Evolutionary conservation across 257 asterid genomes (phyloP), one percentile per base, ranked within the genome.

Genomic region (Nyctanthes arbortristis): DNA sequence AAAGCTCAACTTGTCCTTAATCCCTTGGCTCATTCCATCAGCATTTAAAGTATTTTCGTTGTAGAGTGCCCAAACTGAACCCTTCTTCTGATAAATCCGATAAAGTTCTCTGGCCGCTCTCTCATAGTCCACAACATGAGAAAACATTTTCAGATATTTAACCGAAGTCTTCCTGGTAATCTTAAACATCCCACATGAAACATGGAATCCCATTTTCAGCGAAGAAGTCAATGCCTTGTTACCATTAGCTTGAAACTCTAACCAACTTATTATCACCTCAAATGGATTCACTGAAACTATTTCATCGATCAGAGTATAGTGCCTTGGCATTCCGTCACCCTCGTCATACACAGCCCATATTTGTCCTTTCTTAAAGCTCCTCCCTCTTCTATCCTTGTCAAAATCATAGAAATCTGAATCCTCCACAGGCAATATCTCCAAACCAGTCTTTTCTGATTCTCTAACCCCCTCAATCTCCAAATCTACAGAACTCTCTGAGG

Each of bases 261-360:
- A 75, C 97, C 94, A 82, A 73, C 84, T 80, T 79, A 91, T 60
- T 56, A 61, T 78, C 75, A 83, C 89, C 80, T 84, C 80, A 65
- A 93, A 93, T 10, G 99, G 96, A 68, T 85, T 83, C 77, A 75
- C 31, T 1, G 90, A 84, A 61, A 84, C 75, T 20, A 89, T 79
- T 71, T 84, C 81, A 66, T 93, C 84, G 49, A 93, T 79, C 74
- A 87, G 72, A n/a, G 87, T 97, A 72, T 91, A 91, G 43, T 87
- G 93, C 77, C 96, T 77, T 0, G 99, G 97, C 88, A 86, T 84
- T 76, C 93, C 93, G 72, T 86, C 96, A 32, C 66, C 80, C 12
- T 85, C 87, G n/a, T 87, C 97, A 55, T 89, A 93, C 43, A 84
- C 69, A 28, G 97, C 99, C 97, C 97, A 93, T 32, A 93, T 90